Evolutionary conservation across 2,329 filamentous ascomycete species (phyloP), one percentile per base, ranked within the genome.

Genomic region (Beauveria brongniartii): DNA sequence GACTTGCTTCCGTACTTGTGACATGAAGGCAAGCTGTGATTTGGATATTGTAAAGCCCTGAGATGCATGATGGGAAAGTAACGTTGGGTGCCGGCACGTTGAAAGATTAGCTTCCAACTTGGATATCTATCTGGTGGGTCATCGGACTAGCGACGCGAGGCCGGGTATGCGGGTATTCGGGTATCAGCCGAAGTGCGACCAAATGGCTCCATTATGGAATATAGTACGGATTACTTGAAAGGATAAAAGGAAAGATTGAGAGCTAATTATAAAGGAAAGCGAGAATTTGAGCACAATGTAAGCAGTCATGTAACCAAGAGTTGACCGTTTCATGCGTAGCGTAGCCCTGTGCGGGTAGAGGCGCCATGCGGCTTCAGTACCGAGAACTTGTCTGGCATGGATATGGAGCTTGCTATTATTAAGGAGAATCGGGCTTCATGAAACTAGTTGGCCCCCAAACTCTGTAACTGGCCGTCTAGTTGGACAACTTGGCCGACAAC

Each of bases 161-260:
- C 56, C 62, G 62, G 63, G 52, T 55, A 63, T 55, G 24, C 63
- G 63, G 62, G 62, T 61, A 63, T 61, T 51, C 61, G 56, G 61
- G 61, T 61, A 63, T 41, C 44, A n/a, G 30, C 44, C 34, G 12
- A 46, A 7, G 20, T n/a, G 18, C 46, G 5, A 41, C 30, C 22
- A 41, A 28, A 28, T 40, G 18, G 5, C 6, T 22, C 22, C 16
- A 41, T 40, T 22, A 41, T 28, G 9, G 10, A 20, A 14, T 26
- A 18, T 41, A 22, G 22, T 22, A 22, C 22, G 22, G 22, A 14
- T 18, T 12, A n/a, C 34, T 37, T 24, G 12, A 9, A 5, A 30
- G 12, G 8, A 46, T 46, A 28, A 8, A 30, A 12, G 16, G 2
- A 10, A 18, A 30, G 47, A 41, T 14, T 4, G 26, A 20, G 37